phyloP scores from a whole-genome alignment of 352 stramenopile species.

The Globisporangium emineosum region DNA sequence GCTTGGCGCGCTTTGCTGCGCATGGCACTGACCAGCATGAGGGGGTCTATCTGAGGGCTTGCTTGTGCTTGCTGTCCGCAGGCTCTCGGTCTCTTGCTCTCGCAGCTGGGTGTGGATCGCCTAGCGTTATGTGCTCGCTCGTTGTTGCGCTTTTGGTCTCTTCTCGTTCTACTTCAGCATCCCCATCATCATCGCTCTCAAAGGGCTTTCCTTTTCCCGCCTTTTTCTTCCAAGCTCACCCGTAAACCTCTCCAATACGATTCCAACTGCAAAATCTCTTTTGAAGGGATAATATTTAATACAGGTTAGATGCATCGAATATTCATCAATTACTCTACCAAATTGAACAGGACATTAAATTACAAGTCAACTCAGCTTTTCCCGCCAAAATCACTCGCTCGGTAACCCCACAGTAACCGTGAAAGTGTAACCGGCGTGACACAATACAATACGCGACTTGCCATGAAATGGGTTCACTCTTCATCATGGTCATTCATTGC shows the following conservation, averaged over 20 bases:
- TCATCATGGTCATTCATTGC: background rate
- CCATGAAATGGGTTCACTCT: slow-evolving; percentile 10
- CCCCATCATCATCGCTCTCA: background rate
- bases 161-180: slow-evolving; percentile 7
- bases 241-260: background rate
- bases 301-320: background rate
- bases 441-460: background rate
- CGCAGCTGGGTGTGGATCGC: background rate
- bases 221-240: background rate
- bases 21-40: slow-evolving; percentile 34
- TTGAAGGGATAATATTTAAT: background rate
- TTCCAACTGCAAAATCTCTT: background rate
- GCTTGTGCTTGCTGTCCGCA: background rate
- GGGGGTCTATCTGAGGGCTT: background rate
- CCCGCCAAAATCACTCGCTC: slow-evolving; percentile 3
- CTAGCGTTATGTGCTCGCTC: background rate
- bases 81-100: background rate
- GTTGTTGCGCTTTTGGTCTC: slow-evolving; percentile 1
- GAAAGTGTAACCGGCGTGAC: background rate
- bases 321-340: background rate
- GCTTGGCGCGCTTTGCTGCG: slow-evolving; percentile 30
- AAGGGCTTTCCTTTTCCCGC: slow-evolving; percentile 2
- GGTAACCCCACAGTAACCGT: background rate
- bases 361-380: background rate
- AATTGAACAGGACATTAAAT: background rate